A percentile compares a stretch with the other conserved stretches of the same genome.
These are phyloP conservation scores for Talaromyces atroroseus DNA, from an alignment of 2,329 filamentous ascomycete genomes.

Conservation along the genomic window DNA sequence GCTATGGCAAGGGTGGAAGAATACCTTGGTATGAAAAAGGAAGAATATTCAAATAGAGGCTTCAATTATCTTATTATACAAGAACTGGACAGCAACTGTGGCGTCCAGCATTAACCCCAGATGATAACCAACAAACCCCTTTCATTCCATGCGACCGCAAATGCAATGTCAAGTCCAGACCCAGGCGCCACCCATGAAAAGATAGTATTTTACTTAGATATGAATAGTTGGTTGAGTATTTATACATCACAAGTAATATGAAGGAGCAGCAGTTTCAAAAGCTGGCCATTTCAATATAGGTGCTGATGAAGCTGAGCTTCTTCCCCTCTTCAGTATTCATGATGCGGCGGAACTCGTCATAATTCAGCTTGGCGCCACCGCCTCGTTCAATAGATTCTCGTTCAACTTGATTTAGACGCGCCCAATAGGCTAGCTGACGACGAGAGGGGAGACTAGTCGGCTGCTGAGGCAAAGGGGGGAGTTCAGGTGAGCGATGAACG, in stretches of 20 bases:
- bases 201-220: background rate
- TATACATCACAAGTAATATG: background rate
- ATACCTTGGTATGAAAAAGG: too few species aligned
- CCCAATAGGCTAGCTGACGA: slow-evolving; percentile 42
- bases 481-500: slow-evolving; percentile 12
- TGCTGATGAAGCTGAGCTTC: slow-evolving; percentile 73
- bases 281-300: slow-evolving; percentile 76
- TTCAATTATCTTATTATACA: too few species aligned
- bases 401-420: slow-evolving; percentile 58
- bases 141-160: background rate
- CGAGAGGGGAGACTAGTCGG: slow-evolving; percentile 22
- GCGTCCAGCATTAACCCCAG: too few species aligned
- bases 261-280: slow-evolving; percentile 35
- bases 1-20: too few species aligned
- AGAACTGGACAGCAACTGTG: too few species aligned
- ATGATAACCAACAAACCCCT: background rate
- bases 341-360: slow-evolving; percentile 70
- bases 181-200: background rate
- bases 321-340: slow-evolving; percentile 65
- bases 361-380: slow-evolving; percentile 66
- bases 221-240: background rate
- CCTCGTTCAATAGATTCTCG: slow-evolving; percentile 67
- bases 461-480: slow-evolving; percentile 18
- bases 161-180: background rate
- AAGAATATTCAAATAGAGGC: too few species aligned